These are phyloP conservation scores for Plasmodium berghei DNA, from an alignment of 169 alveolate genomes.

Conservation along the genomic window DNA sequence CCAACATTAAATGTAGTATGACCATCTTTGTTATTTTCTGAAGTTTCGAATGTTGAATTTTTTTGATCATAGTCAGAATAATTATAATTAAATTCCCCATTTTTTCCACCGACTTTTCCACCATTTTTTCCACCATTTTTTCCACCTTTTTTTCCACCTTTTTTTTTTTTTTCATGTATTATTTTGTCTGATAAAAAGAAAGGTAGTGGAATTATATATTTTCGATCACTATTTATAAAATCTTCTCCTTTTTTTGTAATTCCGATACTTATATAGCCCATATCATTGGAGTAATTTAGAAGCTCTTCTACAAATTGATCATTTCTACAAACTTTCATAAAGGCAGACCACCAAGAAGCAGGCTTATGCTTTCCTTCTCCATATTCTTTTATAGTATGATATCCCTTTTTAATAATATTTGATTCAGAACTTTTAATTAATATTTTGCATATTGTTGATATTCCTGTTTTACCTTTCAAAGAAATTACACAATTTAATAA, in stretches of 20 bases:
- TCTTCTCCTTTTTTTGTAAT: slow-evolving; percentile 54
- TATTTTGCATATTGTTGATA: slow-evolving; percentile 50
- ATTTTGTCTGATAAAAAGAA: slow-evolving; percentile 1
- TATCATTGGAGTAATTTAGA: slow-evolving; percentile 21
- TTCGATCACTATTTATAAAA: slow-evolving; percentile 10
- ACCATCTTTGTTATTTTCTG: not conserved
- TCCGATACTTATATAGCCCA: slow-evolving; percentile 61
- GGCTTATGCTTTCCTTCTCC: slow-evolving; percentile 50
- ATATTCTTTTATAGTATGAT: slow-evolving; percentile 63
- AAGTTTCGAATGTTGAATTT: too few relatives aligned
- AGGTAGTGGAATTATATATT: slow-evolving; percentile 31
- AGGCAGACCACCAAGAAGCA: slow-evolving; percentile 66
- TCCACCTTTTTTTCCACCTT: slow-evolving; percentile 7
- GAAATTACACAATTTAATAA: slow-evolving; percentile 49
- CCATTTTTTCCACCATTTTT: not conserved
- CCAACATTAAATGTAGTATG: not conserved
- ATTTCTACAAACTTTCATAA: slow-evolving; percentile 65
- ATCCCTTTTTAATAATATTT: slow-evolving; percentile 41
- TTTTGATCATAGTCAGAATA: not conserved
- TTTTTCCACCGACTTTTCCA: not conserved
- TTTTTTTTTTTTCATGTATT: slow-evolving; percentile 4
- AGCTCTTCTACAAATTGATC: slow-evolving; percentile 55
- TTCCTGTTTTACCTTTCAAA: slow-evolving; percentile 71
- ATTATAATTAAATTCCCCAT: not conserved
- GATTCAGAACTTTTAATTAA: slow-evolving; percentile 61